Percentiles rank a stretch among this genome's conserved stretches.
Conservation (phyloP, 176 grass and related monocot genomes). For the Bromus sterilis region DNA sequence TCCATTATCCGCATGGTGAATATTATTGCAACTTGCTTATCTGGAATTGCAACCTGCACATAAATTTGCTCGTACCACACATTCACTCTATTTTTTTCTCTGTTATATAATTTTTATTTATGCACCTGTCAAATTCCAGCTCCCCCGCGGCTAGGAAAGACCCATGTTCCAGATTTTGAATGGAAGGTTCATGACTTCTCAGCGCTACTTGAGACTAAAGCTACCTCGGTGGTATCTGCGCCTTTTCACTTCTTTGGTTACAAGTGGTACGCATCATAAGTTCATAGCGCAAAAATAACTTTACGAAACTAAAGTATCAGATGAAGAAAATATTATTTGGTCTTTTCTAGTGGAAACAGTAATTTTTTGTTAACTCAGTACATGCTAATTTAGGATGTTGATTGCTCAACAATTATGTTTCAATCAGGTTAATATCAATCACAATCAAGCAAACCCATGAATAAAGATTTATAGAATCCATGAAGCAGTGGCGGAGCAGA, state of each 20-base stretch:
- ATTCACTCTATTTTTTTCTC: not conserved
- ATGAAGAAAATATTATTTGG: not conserved
- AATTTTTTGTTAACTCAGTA: not conserved
- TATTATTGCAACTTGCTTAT: not conserved
- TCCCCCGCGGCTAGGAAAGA: not conserved
- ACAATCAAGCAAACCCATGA: not conserved
- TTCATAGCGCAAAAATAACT: not conserved
- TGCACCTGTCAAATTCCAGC: constrained; percentile 5
- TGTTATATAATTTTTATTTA: not conserved
- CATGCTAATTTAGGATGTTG: not conserved
- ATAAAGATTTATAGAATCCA: no score
- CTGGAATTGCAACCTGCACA: not conserved
- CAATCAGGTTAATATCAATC: not conserved
- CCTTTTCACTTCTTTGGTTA: not conserved
- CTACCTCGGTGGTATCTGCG: not conserved
- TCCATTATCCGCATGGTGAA: not conserved
- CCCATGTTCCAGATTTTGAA: not conserved
- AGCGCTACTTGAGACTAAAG: not conserved
- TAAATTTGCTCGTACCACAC: not conserved
- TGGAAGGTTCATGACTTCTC: constrained; percentile 36
- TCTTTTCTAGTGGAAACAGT: not conserved
- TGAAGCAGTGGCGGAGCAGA: no score
- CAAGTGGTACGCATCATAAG: not conserved
- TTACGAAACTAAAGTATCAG: not conserved
- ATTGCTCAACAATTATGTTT: not conserved